Percentiles rank a stretch among this genome's conserved stretches.
Conservation (phyloP, 306 rosid species). For the Luffa acutangula region DNA sequence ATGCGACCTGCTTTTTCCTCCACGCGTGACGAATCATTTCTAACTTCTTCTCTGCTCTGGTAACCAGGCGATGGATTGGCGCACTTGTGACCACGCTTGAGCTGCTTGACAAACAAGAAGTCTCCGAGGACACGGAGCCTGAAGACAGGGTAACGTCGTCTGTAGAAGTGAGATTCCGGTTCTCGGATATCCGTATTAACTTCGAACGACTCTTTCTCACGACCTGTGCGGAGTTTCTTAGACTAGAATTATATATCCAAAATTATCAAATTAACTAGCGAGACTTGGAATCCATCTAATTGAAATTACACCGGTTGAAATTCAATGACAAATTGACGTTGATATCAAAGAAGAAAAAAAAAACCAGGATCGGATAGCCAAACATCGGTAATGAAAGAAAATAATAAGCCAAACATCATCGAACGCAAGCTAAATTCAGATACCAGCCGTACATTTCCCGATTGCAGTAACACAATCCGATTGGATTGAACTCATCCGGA, state of each 20-base stretch:
- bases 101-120: slow-evolving; percentile 48
- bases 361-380: neutral
- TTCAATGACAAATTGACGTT: neutral
- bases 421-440: neutral
- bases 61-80: slow-evolving; percentile 31
- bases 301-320: neutral
- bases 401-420: neutral
- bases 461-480: neutral
- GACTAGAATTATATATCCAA: neutral
- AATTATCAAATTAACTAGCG: neutral
- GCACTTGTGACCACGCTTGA: slow-evolving; percentile 44
- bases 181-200: slow-evolving; percentile 27
- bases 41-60: slow-evolving; percentile 15
- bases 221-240: slow-evolving; percentile 35
- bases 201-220: slow-evolving; percentile 59
- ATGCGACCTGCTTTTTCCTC: slow-evolving; percentile 13
- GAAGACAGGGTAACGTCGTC: slow-evolving; percentile 16
- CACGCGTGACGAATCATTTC: slow-evolving; percentile 11
- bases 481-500: neutral
- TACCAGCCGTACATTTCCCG: neutral
- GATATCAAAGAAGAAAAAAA: neutral
- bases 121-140: slow-evolving; percentile 32
- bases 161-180: slow-evolving; percentile 12
- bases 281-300: neutral
- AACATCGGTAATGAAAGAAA: neutral